Conservation (phyloP, 148 eudicot genomes). For the Pharnaceum exiguum region DNA sequence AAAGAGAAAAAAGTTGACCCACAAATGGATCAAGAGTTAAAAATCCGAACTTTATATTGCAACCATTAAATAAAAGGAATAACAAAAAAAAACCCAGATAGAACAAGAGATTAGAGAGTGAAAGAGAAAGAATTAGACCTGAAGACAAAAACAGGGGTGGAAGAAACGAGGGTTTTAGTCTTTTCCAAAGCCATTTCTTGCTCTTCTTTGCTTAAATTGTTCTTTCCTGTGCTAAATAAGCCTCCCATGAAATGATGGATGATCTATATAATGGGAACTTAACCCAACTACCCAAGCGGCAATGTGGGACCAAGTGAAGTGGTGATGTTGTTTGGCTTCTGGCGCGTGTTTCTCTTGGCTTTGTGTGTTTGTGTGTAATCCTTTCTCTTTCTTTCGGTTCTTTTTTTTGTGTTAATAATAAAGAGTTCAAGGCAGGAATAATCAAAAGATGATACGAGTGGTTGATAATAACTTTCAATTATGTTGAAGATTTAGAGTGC, state of each 20-base stretch:
- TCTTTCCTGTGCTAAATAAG: slow-evolving; percentile 9
- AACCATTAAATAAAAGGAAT: neutral
- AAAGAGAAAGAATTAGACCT: slow-evolving; percentile 28
- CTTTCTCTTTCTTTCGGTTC: too few relatives aligned
- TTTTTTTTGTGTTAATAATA: too few relatives aligned
- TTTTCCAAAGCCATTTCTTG: slow-evolving; percentile 53
- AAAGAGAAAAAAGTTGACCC: too few relatives aligned
- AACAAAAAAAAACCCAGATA: neutral
- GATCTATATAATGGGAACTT: neutral
- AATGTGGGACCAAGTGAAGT: neutral
- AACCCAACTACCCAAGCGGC: too few relatives aligned
- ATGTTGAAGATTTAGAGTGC: too few relatives aligned
- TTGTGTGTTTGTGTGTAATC: neutral
- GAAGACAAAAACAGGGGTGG: slow-evolving; percentile 62
- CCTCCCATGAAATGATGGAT: slow-evolving; percentile 32
- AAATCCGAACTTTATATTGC: neutral
- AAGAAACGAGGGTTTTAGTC: slow-evolving; percentile 49
- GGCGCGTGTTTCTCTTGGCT: slow-evolving; percentile 1
- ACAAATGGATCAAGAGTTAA: too few relatives aligned
- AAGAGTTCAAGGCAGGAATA: too few relatives aligned
- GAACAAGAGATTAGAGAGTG: neutral
- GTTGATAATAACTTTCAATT: too few relatives aligned
- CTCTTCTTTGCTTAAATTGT: slow-evolving; percentile 23
- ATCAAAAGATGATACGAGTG: too few relatives aligned
- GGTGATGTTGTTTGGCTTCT: neutral